Conservation (phyloP, 768 basidiomycete species). For the Russula lepida region DNA sequence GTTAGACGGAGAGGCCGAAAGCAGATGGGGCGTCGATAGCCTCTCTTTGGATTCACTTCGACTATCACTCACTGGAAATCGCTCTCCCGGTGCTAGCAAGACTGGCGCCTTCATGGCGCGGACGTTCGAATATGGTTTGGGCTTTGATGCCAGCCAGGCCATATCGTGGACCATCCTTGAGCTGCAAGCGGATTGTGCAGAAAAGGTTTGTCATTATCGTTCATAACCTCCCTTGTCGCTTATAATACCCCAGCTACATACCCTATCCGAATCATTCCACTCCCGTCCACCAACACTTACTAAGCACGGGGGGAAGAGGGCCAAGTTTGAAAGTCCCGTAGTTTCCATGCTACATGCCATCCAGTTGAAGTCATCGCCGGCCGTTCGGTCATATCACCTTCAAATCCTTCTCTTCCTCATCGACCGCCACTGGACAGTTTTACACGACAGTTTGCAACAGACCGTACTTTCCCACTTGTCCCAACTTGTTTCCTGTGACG, state of each 20-base stretch:
- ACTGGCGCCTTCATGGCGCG: constrained; percentile 45
- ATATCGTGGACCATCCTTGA: constrained; percentile 73
- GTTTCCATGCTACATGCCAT: constrained; percentile 45
- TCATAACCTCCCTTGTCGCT: not conserved
- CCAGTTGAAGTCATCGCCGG: constrained; percentile 28
- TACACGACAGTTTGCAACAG: constrained; percentile 52
- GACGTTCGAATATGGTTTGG: constrained; percentile 66
- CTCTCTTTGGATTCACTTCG: constrained; percentile 60
- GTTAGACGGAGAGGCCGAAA: constrained; percentile 55
- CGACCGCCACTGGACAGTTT: constrained; percentile 59
- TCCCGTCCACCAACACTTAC: constrained; percentile 30
- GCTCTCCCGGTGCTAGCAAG: constrained; percentile 4
- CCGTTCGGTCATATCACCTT: constrained; percentile 43
- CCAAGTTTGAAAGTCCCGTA: constrained; percentile 52
- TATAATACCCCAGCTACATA: constrained; percentile 42
- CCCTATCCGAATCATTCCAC: constrained; percentile 49
- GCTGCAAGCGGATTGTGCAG: constrained; percentile 70
- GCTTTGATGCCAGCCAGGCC: constrained; percentile 62
- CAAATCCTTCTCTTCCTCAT: constrained; percentile 83
- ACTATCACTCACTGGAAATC: constrained; percentile 36
- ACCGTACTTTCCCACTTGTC: constrained; percentile 49
- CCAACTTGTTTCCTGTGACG: constrained; percentile 55
- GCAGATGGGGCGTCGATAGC: constrained; percentile 53
- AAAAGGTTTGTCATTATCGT: constrained; percentile 40
- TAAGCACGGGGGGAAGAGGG: constrained; percentile 40